Evolutionary conservation across 2,329 filamentous ascomycete genomes (phyloP), one percentile per base, ranked within the genome.

Genomic region (Dactylellina parvicollis): DNA sequence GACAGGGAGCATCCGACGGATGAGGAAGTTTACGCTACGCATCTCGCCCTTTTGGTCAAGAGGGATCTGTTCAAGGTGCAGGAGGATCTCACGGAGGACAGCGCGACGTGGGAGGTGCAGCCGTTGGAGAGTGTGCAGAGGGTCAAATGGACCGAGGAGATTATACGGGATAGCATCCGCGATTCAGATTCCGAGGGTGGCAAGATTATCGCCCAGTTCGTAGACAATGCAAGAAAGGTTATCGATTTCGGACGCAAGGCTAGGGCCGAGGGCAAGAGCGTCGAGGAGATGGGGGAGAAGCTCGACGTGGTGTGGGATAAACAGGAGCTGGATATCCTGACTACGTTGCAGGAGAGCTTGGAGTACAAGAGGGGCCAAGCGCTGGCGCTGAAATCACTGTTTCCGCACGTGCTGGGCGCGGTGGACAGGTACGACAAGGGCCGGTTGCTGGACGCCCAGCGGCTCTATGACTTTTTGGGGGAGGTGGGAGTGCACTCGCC

Each of bases 401-500:
- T 89, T 0, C 85, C 90, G 3, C 80, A 86, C 10, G 83, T 95
- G 34, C 79, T 95, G 36, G 86, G 87, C 18, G 84, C 86, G 7
- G 81, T 87, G 0, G 84, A 83, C 0, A 82, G 88, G 60, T 72
- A 72, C n/a, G 94, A 94, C 77, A 81, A 85, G 4, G 81, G 80
- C 16, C 80, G 84, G 50, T 79, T 80, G 54, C 81, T 87, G 36
- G 82, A 83, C 22, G 79, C 81, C 12, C 78, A 79, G 40, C 82
- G 83, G 3, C 85, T 85, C 34, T 88, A 86, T 84, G 84, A 86
- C 0, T 92, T 93, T 75, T 80, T 95, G 28, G 90, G 93, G 77
- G 91, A 95, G 79, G 83, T 93, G 40, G 90, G 90, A 9, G 86
- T 88, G 59, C 84, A 92, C 42, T 81, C 86, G 5, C 89, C 90